These are phyloP conservation scores for Ensete ventricosum DNA, from an alignment of 176 grass and related monocot genomes.

Conservation along the genomic window DNA sequence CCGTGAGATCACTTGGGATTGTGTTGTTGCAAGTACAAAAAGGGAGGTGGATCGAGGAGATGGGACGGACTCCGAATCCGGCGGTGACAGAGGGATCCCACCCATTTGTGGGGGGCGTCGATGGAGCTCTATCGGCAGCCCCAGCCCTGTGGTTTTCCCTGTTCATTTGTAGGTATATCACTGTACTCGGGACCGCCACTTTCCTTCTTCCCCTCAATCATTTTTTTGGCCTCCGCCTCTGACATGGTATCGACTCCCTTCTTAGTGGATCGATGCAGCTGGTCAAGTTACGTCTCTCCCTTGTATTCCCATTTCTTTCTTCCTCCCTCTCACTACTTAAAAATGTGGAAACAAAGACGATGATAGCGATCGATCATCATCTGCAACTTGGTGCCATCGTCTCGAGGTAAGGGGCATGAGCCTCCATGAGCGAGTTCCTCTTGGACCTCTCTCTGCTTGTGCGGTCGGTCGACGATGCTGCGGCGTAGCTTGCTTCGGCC, in stretches of 20 bases:
- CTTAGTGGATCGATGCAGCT: constrained; percentile 2
- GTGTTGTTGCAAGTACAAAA: not conserved
- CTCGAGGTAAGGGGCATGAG: too few species aligned
- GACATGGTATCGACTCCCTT: constrained; percentile 19
- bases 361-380: too few species aligned
- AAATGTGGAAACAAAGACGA: not conserved
- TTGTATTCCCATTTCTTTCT: constrained; percentile 9
- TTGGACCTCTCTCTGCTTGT: not conserved
- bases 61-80: not conserved
- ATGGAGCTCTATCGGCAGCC: too few species aligned
- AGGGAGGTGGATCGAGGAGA: not conserved
- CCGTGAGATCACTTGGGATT: not conserved
- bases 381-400: too few species aligned
- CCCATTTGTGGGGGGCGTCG: too few species aligned
- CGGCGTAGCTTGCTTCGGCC: too few species aligned
- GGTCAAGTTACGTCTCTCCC: constrained; percentile 13
- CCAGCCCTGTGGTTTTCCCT: too few species aligned
- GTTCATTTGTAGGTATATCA: constrained; percentile 8
- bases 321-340: not conserved
- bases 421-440: not conserved
- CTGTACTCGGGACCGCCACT: constrained; percentile 52
- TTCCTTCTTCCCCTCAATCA: constrained; percentile 31
- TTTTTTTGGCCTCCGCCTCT: constrained; percentile 11
- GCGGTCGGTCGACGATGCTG: not conserved
- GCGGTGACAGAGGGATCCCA: too few species aligned